Conservation (phyloP, 768 basidiomycete genomes). For the Suillus plorans region DNA sequence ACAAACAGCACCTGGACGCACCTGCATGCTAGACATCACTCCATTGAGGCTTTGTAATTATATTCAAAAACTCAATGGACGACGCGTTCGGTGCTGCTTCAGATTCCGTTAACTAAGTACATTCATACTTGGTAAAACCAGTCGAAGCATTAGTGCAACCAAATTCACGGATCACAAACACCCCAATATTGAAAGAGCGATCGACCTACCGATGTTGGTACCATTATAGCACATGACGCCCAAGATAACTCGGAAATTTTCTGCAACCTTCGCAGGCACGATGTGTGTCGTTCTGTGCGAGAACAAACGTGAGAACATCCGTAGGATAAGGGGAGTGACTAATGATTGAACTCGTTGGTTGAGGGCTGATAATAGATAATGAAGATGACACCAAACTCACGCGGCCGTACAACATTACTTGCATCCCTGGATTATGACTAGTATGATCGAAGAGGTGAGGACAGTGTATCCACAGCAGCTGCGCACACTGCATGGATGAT, state of each 20-base stretch:
- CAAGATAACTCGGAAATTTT: neutral
- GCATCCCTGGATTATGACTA: neutral
- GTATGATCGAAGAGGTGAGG: neutral
- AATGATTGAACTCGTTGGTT: neutral
- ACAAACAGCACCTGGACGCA: neutral
- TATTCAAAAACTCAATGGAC: too few relatives aligned
- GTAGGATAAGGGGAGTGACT: neutral
- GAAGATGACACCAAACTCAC: neutral
- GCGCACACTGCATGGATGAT: neutral
- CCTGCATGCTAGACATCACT: neutral
- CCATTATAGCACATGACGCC: too few relatives aligned
- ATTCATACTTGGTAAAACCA: too few relatives aligned
- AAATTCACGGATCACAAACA: too few relatives aligned
- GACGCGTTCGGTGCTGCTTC: too few relatives aligned
- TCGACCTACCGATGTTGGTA: too few relatives aligned
- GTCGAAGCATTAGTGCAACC: too few relatives aligned
- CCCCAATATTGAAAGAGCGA: too few relatives aligned
- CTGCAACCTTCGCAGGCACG: neutral
- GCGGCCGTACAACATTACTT: neutral
- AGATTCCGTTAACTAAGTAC: too few relatives aligned
- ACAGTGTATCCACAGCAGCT: conserved; percentile 7
- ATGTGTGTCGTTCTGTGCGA: neutral
- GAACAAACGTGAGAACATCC: neutral
- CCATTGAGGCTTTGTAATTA: neutral
- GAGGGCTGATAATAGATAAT: neutral